Conservation (phyloP, 176 grass and related monocot genomes). For the Guadua angustifolia region DNA sequence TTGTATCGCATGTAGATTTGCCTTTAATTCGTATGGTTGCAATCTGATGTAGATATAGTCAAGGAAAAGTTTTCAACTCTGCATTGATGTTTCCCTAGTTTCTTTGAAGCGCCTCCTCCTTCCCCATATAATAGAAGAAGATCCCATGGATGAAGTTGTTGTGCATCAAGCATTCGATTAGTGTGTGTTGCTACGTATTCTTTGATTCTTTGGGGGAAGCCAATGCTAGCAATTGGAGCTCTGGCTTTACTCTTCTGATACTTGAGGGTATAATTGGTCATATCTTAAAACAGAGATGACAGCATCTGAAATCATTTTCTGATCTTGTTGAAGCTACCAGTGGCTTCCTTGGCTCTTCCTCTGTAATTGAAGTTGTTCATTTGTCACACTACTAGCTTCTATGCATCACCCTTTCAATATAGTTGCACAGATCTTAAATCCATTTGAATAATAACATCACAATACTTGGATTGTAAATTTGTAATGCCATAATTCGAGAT, state of each 20-base stretch:
- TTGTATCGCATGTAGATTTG: conserved; percentile 18
- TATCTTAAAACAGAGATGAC: conserved; percentile 36
- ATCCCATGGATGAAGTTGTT: conserved; percentile 58
- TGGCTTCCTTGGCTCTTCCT: conserved; percentile 37
- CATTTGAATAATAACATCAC: too few relatives aligned
- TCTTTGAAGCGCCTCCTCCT: conserved; percentile 71
- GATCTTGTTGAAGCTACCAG: conserved; percentile 49
- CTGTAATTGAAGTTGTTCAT: conserved; percentile 60
- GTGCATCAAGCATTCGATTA: too few relatives aligned
- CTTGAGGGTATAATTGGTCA: conserved; percentile 35
- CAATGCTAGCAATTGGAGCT: conserved; percentile 37
- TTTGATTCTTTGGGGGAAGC: conserved; percentile 53
- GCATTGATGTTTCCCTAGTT: conserved; percentile 40
- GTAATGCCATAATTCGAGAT: too few relatives aligned
- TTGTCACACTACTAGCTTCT: conserved; percentile 52
- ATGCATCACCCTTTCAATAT: too few relatives aligned
- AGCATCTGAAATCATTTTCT: conserved; percentile 55
- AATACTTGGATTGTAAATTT: too few relatives aligned
- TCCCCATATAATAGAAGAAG: conserved; percentile 58
- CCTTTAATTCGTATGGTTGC: background rate
- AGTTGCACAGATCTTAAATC: too few relatives aligned
- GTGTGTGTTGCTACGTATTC: conserved; percentile 49
- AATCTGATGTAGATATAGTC: background rate
- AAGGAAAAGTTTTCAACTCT: background rate
- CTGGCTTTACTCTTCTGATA: conserved; percentile 44